Evolutionary conservation across 805 yeast genomes (phyloP).

Genomic region (Saturnispora serradocipensis): DNA sequence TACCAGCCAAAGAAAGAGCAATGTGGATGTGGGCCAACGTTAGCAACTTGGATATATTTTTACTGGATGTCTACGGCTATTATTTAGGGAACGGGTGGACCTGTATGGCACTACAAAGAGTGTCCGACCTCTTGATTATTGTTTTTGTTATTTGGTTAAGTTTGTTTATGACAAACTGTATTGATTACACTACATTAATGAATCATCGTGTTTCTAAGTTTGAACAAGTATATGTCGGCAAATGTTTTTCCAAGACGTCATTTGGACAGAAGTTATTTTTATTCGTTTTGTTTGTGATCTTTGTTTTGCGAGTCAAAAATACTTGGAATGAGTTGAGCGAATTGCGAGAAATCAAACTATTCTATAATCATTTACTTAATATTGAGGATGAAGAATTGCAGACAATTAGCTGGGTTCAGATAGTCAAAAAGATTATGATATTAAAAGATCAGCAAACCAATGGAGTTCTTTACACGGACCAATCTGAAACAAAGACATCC

Average conservation of each 20-base stretch:
- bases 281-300: slow-evolving; percentile 50
- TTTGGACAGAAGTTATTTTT: slow-evolving; percentile 48
- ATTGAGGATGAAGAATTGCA: slow-evolving; percentile 77
- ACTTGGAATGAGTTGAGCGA: slow-evolving; percentile 55
- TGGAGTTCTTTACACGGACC: slow-evolving; percentile 46
- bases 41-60: slow-evolving; percentile 78
- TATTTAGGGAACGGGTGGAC: slow-evolving; percentile 78
- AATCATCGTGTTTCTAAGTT: slow-evolving; percentile 28
- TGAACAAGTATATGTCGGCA: slow-evolving; percentile 35
- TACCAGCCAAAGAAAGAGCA: slow-evolving; percentile 67
- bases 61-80: slow-evolving; percentile 74
- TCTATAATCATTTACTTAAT: slow-evolving; percentile 62
- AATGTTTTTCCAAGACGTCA: slow-evolving; percentile 39
- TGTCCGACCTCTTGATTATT: slow-evolving; percentile 62
- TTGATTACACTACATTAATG: slow-evolving; percentile 42
- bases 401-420: slow-evolving; percentile 87
- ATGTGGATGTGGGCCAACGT: slow-evolving; percentile 96
- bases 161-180: slow-evolving; percentile 72
- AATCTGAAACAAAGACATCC: slow-evolving; percentile 7
- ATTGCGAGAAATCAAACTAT: slow-evolving; percentile 64
- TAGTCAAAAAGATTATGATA: slow-evolving; percentile 65
- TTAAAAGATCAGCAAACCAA: slow-evolving; percentile 80
- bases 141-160: slow-evolving; percentile 73
- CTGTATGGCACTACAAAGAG: slow-evolving; percentile 62
- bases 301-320: slow-evolving; percentile 43